Evolutionary conservation across 768 basidiomycete genomes (phyloP).

Genomic region (Amanita jacksonii): DNA sequence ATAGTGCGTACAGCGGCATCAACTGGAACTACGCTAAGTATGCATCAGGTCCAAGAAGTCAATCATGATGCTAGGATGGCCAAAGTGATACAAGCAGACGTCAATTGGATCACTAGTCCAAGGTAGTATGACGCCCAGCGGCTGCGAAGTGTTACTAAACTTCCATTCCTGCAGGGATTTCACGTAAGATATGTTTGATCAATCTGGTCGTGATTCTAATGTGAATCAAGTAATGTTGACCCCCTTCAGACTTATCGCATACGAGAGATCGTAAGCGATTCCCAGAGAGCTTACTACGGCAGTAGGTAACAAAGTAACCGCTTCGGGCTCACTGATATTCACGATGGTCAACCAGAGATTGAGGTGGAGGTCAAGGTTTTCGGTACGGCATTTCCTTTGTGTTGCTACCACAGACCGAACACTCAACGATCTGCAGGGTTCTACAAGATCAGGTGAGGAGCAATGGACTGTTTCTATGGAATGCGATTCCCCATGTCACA

Average conservation of each 20-base stretch:
- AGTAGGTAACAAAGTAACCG: conserved; percentile 31
- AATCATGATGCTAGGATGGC: conserved; percentile 72
- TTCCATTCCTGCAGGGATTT: conserved; percentile 42
- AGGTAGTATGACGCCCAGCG: conserved; percentile 28
- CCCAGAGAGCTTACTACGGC: conserved; percentile 53
- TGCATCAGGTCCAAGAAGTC: conserved; percentile 58
- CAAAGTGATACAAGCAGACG: conserved; percentile 60
- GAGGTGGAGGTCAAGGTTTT: conserved; percentile 63
- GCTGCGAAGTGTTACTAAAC: not conserved
- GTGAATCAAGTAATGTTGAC: conserved; percentile 52
- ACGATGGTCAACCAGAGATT: conserved; percentile 32
- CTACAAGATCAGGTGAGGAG: conserved; percentile 62
- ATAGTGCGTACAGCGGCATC: conserved; percentile 37
- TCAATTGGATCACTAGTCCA: conserved; percentile 76
- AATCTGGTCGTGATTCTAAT: not conserved
- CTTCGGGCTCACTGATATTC: not conserved
- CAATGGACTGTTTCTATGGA: not conserved
- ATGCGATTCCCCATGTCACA: not conserved
- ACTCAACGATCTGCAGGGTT: conserved; percentile 38
- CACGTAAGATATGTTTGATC: conserved; percentile 40
- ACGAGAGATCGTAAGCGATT: conserved; percentile 39
- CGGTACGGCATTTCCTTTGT: conserved; percentile 39
- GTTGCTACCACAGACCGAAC: not conserved
- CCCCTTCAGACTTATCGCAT: conserved; percentile 71
- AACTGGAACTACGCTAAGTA: not conserved